phyloP scores from a whole-genome alignment of 306 rosid genomes.

The Morella rubra region DNA sequence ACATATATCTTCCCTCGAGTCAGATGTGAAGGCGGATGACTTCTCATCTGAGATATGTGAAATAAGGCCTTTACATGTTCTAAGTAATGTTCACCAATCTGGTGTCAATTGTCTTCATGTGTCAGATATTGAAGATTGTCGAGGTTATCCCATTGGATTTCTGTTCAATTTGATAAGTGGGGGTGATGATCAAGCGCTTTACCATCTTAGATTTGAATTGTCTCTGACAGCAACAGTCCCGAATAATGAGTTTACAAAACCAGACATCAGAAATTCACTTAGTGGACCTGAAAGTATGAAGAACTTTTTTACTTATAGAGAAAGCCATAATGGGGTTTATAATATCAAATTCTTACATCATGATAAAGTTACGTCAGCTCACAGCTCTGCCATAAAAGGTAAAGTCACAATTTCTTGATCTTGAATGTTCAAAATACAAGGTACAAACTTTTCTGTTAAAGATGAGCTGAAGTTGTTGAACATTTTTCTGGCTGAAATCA shows the following conservation, averaged over 20 bases:
- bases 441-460: not conserved
- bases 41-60: slow-evolving; percentile 50
- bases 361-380: slow-evolving; percentile 67
- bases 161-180: slow-evolving; percentile 70
- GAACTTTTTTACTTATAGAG: slow-evolving; percentile 27
- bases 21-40: slow-evolving; percentile 37
- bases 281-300: slow-evolving; percentile 34
- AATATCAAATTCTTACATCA: slow-evolving; percentile 46
- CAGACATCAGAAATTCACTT: slow-evolving; percentile 19
- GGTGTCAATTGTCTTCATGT: slow-evolving; percentile 94
- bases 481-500: not conserved
- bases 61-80: slow-evolving; percentile 57
- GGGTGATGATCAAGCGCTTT: slow-evolving; percentile 92
- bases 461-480: not conserved
- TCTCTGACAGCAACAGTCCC: slow-evolving; percentile 32
- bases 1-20: slow-evolving; percentile 31
- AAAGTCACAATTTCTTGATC: slow-evolving; percentile 7
- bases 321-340: slow-evolving; percentile 34
- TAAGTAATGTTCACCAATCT: slow-evolving; percentile 71
- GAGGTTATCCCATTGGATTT: slow-evolving; percentile 33
- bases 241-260: slow-evolving; percentile 34
- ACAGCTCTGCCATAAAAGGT: slow-evolving; percentile 94
- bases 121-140: slow-evolving; percentile 52
- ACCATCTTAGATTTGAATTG: slow-evolving; percentile 58
- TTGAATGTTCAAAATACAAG: not conserved